Base-by-base conservation (phyloP, 164 flowering plant species). In the Protea cynaroides region DNA sequence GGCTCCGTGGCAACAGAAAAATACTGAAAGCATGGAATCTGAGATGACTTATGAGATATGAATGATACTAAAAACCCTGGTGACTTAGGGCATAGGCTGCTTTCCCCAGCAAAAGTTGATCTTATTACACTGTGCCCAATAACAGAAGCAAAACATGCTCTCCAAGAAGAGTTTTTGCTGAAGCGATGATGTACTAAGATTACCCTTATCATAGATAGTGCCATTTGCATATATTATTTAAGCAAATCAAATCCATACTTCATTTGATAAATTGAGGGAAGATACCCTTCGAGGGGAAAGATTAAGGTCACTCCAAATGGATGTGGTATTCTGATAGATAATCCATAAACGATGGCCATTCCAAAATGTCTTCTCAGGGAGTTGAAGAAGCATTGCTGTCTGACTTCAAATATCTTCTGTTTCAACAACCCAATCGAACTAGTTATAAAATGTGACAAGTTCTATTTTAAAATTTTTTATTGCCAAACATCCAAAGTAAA, bases 1-100 rank as follows among this genome's bases (percentile, higher is more conserved):
- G 66, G 67, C 51, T 58, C 57, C 12, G 50, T 44, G n/a, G 58
- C 37, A 46, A 79, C 25, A 68, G 69, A 74, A 61, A 65, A 72
- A 36, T 25, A 58, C 8, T 21, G 65, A 7, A 49, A 23, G 9
- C 36, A 61, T 36, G 54, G 47, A 57, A 17, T 9, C 12, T 24
- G 50, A 59, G 23, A 4, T 21, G 29, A 25, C n/a, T 29, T 56
- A 59, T n/a, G 40, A 7, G n/a, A n/a, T 17, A 44, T 34, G 40
- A 22, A 19, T 34, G 36, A 63, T 40, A n/a, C 64, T 59, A n/a
- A 60, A 73, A 56, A 23, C 51, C 14, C 36, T 8, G 18, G 9
- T 25, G 24, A 34, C 34, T 10, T 22, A 23, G 23, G 19, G 14
- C n/a, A 10, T 0, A 38, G 23, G 19, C 56, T 34, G 13, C 29